Evolutionary conservation across 2,329 filamentous ascomycete species (phyloP), one percentile per base, ranked within the genome.

Genomic region (Colletotrichum sp.): DNA sequence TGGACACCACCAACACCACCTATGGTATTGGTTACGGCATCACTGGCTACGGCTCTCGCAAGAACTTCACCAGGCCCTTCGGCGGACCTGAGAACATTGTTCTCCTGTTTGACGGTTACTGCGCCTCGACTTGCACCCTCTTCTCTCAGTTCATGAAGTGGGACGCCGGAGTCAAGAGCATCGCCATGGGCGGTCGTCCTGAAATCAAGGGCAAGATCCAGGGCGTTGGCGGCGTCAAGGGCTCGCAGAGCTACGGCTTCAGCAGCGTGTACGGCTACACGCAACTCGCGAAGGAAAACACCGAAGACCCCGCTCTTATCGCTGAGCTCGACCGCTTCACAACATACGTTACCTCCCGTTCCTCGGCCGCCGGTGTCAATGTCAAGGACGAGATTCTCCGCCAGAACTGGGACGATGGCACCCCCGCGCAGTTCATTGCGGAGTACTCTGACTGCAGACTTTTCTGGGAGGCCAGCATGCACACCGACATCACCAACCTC

Each of bases 81-180:
- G 85, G 84, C 1, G 70, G 61, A 5, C 84, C 90, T 3, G 89
- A 92, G 73, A 88, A 93, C 80, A 88, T 93, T 39, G 85, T 92
- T 39, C 82, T 92, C 28, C 84, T 92, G 11, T 88, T 88, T 65
- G 91, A 92, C 79, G 90, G 90, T 30, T 86, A 88, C 78, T 93
- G 91, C 81, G 88, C 88, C n/a, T 91, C 90, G 1, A 90, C 90
- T 3, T 93, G 91, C 82, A 87, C 90, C 7, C 63, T 72, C 1
- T 67, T 67, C 52, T 60, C 70, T 3, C 48, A 67, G 70, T 72
- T 72, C 34, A 67, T 72, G 61, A 67, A 60, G 27, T 60, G 61
- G 61, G 61, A 72, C 6, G 70, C 61, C 9, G 71, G 71, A 8
- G 65, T 74, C 3, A 69, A 74, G 32, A 57, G 39, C 32, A 70